Percentiles rank a stretch among this genome's conserved stretches.
phyloP scores from a whole-genome alignment of 2,329 filamentous ascomycete genomes.

The Ceratocystis diversiconidia region DNA sequence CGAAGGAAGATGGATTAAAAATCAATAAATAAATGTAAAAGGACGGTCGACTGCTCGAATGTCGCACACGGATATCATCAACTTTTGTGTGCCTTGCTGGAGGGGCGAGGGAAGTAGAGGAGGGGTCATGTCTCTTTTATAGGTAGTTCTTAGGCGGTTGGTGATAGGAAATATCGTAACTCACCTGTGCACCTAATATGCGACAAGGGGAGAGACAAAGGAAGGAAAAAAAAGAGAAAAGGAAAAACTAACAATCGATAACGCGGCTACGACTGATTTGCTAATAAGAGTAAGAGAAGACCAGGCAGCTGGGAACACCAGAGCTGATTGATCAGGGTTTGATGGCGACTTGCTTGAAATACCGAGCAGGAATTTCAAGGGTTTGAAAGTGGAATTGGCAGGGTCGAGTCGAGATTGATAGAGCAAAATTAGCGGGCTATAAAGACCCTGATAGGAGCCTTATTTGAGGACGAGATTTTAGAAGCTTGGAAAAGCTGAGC shows the following conservation, averaged over 20 bases:
- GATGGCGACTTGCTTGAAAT: neutral
- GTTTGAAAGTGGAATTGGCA: neutral
- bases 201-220: neutral
- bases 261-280: neutral
- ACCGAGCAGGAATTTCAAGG: conserved; percentile 3
- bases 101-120: too few species aligned
- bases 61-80: too few species aligned
- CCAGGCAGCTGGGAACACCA: neutral
- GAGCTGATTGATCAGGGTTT: neutral
- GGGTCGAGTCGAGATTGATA: neutral
- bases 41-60: too few species aligned
- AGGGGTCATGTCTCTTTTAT: too few species aligned
- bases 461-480: neutral
- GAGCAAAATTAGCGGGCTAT: conserved; percentile 5
- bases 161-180: neutral
- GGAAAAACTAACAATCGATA: neutral
- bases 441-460: neutral
- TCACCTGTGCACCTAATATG: neutral
- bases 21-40: too few species aligned
- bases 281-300: neutral
- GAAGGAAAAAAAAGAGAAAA: neutral
- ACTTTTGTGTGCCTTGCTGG: too few species aligned
- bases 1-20: neutral
- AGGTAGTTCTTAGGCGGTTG: neutral
- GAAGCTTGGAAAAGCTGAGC: neutral